Evolutionary conservation across 225 moss, liverwort and hornwort genomes (phyloP), one percentile per base, ranked within the genome.

Genomic region (Pseudoscleropodium purum): DNA sequence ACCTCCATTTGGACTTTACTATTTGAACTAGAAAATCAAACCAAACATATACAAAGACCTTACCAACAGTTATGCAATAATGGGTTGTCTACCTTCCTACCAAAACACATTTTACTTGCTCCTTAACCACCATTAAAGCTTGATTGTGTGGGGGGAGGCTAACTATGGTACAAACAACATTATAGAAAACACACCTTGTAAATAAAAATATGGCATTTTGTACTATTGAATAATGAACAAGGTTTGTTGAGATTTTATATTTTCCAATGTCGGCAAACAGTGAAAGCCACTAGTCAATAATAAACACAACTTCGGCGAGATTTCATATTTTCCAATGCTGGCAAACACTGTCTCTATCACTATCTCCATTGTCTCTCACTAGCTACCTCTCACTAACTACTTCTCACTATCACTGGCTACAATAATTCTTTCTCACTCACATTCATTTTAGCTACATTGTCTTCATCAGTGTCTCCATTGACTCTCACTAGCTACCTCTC

Each of bases 171-270:
- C 15, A 54, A 54, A 36, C 24, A 77, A 52, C 9, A 52, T 14
- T 21, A 19, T 5, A 1, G 13, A 52, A 36, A 5, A 15, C 1
- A 54, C 3, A 23, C 14, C 24, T 15, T 36, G 11, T 36, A 2
- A 36, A 0, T 16, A 11, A 25, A 51, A n/a, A n/a, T 4, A 0
- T 56, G 9, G 6, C 0, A 0, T 3, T 37, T 57, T 79, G 12
- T 57, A 79, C 5, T 20, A 49, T 33, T 75, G 20, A 75, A 51
- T 51, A 75, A 33, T 33, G 21, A 12, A 75, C 6, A 31, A 33
- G 18, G 2, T 33, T 0, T 49, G 0, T 0, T 75, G 4, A 4
- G 1, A 75, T 49, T 49, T 11, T 1, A 47, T 31, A 31, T 11
- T 75, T 45, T 19, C 6, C 7, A 11, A 31, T 47, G 47, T 1